These are phyloP conservation scores for Pleurozium schreberi DNA, from an alignment of 225 moss, liverwort and hornwort species.

Conservation along the genomic window DNA sequence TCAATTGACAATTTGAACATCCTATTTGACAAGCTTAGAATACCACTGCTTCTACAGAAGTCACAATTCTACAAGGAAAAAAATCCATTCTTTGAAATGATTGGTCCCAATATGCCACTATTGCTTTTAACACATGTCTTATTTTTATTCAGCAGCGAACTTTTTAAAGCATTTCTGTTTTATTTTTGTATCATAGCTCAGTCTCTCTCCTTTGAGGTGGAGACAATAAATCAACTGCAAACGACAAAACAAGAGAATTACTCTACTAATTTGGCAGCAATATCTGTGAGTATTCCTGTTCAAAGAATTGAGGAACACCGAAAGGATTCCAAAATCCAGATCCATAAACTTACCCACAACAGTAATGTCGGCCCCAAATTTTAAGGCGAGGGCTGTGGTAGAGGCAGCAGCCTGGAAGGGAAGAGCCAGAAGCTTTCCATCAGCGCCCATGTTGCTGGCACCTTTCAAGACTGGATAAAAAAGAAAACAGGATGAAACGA, in stretches of 20 bases:
- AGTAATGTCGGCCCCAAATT: slow-evolving; percentile 86
- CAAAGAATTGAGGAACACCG: background rate
- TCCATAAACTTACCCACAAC: slow-evolving; percentile 51
- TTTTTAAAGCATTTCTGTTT: background rate
- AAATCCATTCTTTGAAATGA: background rate
- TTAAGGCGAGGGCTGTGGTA: slow-evolving; percentile 73
- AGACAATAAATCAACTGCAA: background rate
- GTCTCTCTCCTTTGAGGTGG: background rate
- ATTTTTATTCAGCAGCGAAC: background rate
- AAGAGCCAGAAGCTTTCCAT: slow-evolving; percentile 39
- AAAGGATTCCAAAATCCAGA: background rate
- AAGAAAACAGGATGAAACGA: background rate
- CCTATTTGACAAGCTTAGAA: background rate
- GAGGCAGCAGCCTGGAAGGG: slow-evolving; percentile 73
- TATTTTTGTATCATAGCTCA: background rate
- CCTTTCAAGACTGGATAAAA: background rate
- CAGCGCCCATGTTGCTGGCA: slow-evolving; percentile 14
- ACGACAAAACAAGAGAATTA: background rate
- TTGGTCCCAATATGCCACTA: background rate
- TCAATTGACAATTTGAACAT: background rate
- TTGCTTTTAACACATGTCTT: background rate
- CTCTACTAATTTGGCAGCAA: background rate
- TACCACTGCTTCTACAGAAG: background rate
- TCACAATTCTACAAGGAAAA: background rate
- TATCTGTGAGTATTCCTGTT: background rate